Evolutionary conservation across 768 basidiomycete species (phyloP).

Genomic region (Pulveroboletus sp.): DNA sequence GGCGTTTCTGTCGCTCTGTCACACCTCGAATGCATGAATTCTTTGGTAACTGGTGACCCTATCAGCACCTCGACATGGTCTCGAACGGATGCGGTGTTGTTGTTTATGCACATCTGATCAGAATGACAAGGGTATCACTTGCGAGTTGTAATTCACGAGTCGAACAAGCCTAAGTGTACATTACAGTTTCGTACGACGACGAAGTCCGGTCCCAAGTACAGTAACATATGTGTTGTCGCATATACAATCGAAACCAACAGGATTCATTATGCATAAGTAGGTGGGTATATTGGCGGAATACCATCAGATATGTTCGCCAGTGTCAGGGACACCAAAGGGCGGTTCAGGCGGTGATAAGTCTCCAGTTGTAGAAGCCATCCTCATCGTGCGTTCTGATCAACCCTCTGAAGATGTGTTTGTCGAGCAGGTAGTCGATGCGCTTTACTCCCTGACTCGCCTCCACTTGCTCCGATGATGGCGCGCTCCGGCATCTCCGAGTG

Average conservation of each 20-base stretch:
- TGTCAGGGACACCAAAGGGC: not conserved
- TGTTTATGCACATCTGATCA: too few relatives aligned
- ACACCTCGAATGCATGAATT: too few relatives aligned
- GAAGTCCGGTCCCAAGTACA: not conserved
- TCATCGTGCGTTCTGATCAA: conserved; percentile 29
- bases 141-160: too few relatives aligned
- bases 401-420: conserved; percentile 34
- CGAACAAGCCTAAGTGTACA: not conserved
- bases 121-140: too few relatives aligned
- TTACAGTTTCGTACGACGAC: not conserved
- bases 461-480: conserved; percentile 26
- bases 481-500: conserved; percentile 32
- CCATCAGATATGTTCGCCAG: not conserved
- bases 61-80: too few relatives aligned
- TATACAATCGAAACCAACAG: not conserved
- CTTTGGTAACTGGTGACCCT: too few relatives aligned
- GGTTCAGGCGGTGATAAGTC: conserved; percentile 19
- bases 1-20: too few relatives aligned
- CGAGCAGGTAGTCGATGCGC: conserved; percentile 36
- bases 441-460: conserved; percentile 38
- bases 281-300: conserved; percentile 1
- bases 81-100: too few relatives aligned
- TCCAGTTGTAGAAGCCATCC: conserved; percentile 30
- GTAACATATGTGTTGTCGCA: not conserved
- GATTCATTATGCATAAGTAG: not conserved